These are phyloP conservation scores for Ustilago tritici DNA, from an alignment of 1,284 basidiomycete genomes.

Conservation along the genomic window DNA sequence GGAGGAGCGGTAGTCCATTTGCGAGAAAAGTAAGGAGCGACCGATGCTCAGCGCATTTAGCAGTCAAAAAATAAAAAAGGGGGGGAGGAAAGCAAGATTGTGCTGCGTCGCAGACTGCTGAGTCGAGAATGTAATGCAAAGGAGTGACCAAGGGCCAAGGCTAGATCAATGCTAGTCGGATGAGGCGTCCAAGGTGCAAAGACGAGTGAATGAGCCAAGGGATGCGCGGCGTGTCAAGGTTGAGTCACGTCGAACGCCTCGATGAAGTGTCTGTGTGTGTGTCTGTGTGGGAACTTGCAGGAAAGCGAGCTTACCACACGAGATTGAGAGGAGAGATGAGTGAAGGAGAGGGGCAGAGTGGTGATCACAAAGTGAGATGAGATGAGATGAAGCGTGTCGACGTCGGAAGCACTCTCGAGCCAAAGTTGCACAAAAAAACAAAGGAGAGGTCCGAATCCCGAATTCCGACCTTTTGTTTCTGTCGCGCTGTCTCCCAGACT, in stretches of 20 bases:
- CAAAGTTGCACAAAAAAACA: background rate
- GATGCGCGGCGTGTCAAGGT: background rate
- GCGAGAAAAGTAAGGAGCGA: background rate
- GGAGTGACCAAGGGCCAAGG: background rate
- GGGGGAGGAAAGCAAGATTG: background rate
- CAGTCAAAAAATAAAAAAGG: background rate
- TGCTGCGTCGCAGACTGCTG: background rate
- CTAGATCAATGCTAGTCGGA: background rate
- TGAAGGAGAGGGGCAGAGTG: background rate
- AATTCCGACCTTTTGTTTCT: background rate
- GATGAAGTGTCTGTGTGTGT: constrained; percentile 5
- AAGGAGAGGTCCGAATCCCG: background rate
- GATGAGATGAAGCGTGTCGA: constrained; percentile 4
- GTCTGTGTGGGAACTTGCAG: background rate
- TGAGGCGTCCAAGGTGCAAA: background rate
- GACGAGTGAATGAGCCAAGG: background rate
- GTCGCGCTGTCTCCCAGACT: background rate
- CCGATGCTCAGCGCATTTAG: constrained; percentile 5
- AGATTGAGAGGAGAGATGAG: background rate
- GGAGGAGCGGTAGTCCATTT: constrained; percentile 49
- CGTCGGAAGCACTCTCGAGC: background rate
- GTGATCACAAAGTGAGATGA: background rate
- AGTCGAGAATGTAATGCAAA: background rate
- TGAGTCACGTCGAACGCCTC: background rate
- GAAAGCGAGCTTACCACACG: background rate